Evolutionary conservation across 192 early-diverging fungal species (phyloP).

Genomic region (Coemansia sp.): DNA sequence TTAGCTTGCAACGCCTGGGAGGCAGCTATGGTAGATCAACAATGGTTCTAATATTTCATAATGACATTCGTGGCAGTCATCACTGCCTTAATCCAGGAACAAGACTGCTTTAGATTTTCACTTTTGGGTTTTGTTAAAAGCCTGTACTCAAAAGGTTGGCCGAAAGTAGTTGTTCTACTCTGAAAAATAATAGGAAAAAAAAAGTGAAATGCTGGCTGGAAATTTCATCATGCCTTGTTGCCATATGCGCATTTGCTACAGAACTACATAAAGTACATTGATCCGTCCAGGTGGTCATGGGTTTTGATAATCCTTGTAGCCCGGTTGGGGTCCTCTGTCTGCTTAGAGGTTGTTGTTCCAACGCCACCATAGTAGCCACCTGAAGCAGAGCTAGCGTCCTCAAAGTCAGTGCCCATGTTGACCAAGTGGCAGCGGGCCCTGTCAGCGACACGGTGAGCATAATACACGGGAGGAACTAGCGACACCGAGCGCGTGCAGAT

Average conservation of each 20-base stretch:
- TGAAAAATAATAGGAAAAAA: no score
- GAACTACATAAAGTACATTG: slow-evolving; percentile 37
- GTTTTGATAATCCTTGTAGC: slow-evolving; percentile 28
- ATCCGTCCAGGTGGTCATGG: slow-evolving; percentile 10
- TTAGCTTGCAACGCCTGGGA: no score
- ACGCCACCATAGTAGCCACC: slow-evolving; percentile 35
- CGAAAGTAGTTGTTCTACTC: no score
- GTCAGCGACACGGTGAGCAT: slow-evolving; percentile 87
- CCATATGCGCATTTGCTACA: not conserved
- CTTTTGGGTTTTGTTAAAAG: no score
- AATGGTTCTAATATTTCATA: no score
- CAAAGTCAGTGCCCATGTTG: slow-evolving; percentile 39
- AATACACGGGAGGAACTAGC: slow-evolving; percentile 88
- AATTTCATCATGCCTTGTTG: no score
- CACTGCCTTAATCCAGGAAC: no score
- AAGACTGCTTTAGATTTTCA: no score
- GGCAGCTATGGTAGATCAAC: no score
- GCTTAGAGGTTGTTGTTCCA: slow-evolving; percentile 11
- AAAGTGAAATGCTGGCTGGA: no score
- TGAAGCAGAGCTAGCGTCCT: slow-evolving; percentile 32
- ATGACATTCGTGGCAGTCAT: no score
- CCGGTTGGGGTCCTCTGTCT: slow-evolving; percentile 5
- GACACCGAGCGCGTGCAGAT: slow-evolving; percentile 85
- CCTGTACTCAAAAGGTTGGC: no score
- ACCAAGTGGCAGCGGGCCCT: slow-evolving; percentile 78